A percentile compares a stretch with the other conserved stretches of the same genome.
Evolutionary conservation across 352 stramenopile species (phyloP).

Genomic region (Thraustochytrium sp.): DNA sequence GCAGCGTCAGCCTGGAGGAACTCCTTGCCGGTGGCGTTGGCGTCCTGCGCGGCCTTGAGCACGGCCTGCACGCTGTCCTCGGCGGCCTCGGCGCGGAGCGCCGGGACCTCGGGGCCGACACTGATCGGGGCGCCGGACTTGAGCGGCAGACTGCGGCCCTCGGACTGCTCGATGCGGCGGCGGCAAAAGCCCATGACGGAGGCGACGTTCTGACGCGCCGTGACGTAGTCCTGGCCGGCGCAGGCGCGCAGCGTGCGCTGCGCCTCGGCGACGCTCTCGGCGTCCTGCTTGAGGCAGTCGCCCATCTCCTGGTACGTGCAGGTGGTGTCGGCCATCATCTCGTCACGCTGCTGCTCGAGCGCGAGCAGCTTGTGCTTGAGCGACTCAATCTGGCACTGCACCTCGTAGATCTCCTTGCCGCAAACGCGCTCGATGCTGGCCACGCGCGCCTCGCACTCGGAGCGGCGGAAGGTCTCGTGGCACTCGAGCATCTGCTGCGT

Average conservation of each 20-base stretch:
- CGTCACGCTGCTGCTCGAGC: constrained; percentile 7
- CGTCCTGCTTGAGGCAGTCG: not conserved
- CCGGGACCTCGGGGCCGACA: constrained; percentile 4
- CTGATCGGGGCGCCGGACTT: not conserved
- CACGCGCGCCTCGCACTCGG: not conserved
- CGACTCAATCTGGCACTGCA: constrained; percentile 8
- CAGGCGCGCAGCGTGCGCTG: not conserved
- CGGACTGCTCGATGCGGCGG: not conserved
- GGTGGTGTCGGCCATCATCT: constrained; percentile 23
- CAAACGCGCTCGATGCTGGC: constrained; percentile 11
- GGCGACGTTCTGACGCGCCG: not conserved
- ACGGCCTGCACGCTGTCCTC: not conserved
- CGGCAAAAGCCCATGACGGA: constrained; percentile 13
- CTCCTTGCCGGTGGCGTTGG: not conserved
- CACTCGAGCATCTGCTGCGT: constrained; percentile 14
- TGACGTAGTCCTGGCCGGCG: constrained; percentile 1
- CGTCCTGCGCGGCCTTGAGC: not conserved
- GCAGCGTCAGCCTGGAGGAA: not conserved
- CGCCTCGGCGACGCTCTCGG: not conserved
- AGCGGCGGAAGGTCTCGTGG: not conserved
- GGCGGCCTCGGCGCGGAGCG: not conserved
- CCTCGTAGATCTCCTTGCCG: constrained; percentile 1
- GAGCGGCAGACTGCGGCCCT: not conserved
- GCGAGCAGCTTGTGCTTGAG: constrained; percentile 16
- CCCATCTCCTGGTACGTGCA: not conserved